Evolutionary conservation across 331 rosid species (phyloP), one percentile per base, ranked within the genome.

Genomic region (Pyrus hybrid): DNA sequence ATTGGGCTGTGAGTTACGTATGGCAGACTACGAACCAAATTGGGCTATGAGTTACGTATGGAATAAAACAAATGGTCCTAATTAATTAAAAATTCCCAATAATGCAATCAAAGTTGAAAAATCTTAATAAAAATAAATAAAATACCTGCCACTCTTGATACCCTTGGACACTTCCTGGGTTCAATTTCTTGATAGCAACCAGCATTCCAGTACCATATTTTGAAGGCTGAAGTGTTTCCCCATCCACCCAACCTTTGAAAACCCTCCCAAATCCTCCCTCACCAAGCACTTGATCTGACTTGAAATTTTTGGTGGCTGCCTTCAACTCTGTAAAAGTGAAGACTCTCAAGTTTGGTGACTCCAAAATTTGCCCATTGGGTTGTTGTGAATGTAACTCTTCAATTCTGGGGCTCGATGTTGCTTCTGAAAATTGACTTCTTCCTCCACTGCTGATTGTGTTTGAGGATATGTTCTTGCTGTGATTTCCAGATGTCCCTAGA

Each of bases 261-360:
- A 94, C 98, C 81, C 72, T 87, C 11, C 98, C 98, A 75, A 94
- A 94, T 5, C 97, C 98, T 45, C 98, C 98, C 66, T 90, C 91
- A 2, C 98, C 98, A 41, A 91, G 77, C 81, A 93, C 77, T 66
- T 81, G 14, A 74, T 86, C 91, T 16, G 80, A 18, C 63, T 69
- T 91, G 91, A 94, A 94, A 73, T 76, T 72, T 86, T 33, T 88
- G 0, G 98, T 83, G 5, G 93, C 91, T 0, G 82, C 53, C 79
- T 83, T 91, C 88, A 94, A 22, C 30, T 91, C 97, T 14, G 72
- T 78, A 74, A 83, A 86, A 32, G 56, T 88, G 81, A 88, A 93
- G 33, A 76, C 91, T 74, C 80, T 93, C 86, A 90, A 77, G 62
- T 85, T 88, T 8, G 94, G 82, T 3, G 78, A 37, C 72, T 84